phyloP scores from a whole-genome alignment of 176 grass and related monocot species.

The Dendrocalamus sinicus region DNA sequence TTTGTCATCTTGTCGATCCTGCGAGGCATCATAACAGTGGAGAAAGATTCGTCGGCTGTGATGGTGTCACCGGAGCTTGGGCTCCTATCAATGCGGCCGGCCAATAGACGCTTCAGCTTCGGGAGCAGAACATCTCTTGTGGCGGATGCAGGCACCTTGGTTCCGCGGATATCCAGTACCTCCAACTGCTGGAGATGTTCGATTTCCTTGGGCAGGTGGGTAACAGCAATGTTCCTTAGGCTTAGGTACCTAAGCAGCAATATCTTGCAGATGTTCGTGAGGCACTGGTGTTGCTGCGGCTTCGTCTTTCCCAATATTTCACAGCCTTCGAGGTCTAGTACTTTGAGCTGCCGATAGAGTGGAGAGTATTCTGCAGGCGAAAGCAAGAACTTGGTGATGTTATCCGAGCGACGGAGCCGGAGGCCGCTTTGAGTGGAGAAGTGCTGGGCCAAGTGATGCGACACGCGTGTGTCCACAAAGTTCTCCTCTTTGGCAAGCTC shows the following conservation, averaged over 20 bases:
- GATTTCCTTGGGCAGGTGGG: background rate
- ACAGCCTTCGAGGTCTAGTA: background rate
- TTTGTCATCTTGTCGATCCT: background rate
- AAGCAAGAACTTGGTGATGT: too few relatives aligned
- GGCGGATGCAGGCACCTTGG: background rate
- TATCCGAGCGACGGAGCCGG: too few relatives aligned
- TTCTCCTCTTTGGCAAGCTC: too few relatives aligned
- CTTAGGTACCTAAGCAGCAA: background rate
- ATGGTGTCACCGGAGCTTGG: too few relatives aligned
- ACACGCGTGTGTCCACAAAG: too few relatives aligned
- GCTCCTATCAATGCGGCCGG: background rate
- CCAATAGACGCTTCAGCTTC: background rate
- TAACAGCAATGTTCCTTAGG: background rate
- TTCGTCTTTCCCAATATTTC: too few relatives aligned
- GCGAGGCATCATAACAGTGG: background rate
- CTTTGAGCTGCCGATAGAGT: background rate
- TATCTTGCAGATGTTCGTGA: background rate
- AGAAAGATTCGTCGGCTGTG: background rate
- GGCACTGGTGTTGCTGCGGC: too few relatives aligned
- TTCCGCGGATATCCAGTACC: background rate
- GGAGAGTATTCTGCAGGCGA: too few relatives aligned
- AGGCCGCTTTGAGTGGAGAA: too few relatives aligned
- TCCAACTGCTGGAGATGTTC: background rate
- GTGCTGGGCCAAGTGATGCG: too few relatives aligned
- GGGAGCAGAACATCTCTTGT: background rate